These are phyloP conservation scores for Lentinula guzmanii DNA, from an alignment of 768 basidiomycete genomes.

Conservation along the genomic window DNA sequence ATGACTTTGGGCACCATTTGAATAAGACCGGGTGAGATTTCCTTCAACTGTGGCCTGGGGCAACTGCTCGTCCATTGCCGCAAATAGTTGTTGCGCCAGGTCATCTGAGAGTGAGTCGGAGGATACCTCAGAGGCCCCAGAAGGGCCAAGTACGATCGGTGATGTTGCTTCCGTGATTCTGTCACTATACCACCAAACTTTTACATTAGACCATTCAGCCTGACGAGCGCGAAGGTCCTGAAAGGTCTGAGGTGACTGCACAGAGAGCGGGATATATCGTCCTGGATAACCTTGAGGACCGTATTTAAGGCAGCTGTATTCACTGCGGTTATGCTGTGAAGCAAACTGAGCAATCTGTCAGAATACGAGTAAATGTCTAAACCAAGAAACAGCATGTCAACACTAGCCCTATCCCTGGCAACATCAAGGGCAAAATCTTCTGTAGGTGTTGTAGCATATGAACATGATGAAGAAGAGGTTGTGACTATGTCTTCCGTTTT, in stretches of 20 bases:
- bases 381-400: not conserved
- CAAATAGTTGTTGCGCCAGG: conserved; percentile 44
- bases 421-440: not conserved
- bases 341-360: conserved; percentile 33
- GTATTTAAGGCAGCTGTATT: conserved; percentile 66
- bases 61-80: conserved; percentile 45
- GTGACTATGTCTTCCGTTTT: not conserved
- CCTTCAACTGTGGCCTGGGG: not conserved
- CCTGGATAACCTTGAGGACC: conserved; percentile 54
- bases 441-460: not conserved
- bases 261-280: conserved; percentile 56
- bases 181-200: conserved; percentile 47
- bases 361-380: not conserved
- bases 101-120: conserved; percentile 11
- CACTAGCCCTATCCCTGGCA: not conserved
- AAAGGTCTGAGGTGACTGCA: conserved; percentile 56
- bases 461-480: too few relatives aligned
- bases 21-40: not conserved
- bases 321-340: conserved; percentile 69
- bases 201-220: conserved; percentile 24
- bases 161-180: conserved; percentile 4
- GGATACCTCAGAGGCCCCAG: conserved; percentile 15
- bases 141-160: conserved; percentile 23
- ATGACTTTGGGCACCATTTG: conserved; percentile 6
- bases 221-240: conserved; percentile 49